Base-by-base conservation (phyloP, 208 protist genomes). In the Blechomonas ayalai region DNA sequence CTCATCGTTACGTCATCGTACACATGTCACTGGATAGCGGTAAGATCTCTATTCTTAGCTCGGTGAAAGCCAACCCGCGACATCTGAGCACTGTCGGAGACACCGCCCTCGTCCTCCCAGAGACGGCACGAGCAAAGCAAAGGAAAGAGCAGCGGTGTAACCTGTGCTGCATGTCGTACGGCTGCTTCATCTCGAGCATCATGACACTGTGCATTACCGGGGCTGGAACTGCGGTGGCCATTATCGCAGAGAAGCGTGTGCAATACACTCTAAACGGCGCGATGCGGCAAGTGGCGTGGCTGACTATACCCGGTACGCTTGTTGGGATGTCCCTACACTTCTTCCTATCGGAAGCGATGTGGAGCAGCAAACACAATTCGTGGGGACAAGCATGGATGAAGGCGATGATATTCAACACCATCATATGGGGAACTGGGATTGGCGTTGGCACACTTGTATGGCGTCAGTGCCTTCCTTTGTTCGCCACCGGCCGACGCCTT, bases 371-470 rank as follows among this genome's bases (percentile, higher is more conserved):
- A 53, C 38, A 57, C 4, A 92, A 87, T 54, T 70, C 73, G 22
- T 92, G 80, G 78, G 84, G 80, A n/a, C 70, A 88, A 51, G 84
- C 84, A 27, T 92, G 84, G 81, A 69, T 69, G 22, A 92, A 92
- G 60, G 80, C 84, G 5, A 63, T 85, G 24, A 26, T 68, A n/a
- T 59, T 78, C 8, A 92, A 92, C 55, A 65, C 56, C 4, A 22
- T 67, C 1, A 13, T 80, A 13, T 92, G 84, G 81, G 44, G 29
- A 12, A 27, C 44, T 8, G 72, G 38, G 10, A 72, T 90, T 37
- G 76, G 72, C 3, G n/a, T 42, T 0, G 61, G 71, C 22, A 90
- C 80, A 18, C 42, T 84, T 0, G 38, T 68, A 4, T 92, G 84
- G 81, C 80, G 84, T 1, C 75, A 83, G 33, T 27, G 55, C 7